Evolutionary conservation across 805 yeast genomes (phyloP), one percentile per base, ranked within the genome.

Genomic region (Kazachstania bromeliacearum): DNA sequence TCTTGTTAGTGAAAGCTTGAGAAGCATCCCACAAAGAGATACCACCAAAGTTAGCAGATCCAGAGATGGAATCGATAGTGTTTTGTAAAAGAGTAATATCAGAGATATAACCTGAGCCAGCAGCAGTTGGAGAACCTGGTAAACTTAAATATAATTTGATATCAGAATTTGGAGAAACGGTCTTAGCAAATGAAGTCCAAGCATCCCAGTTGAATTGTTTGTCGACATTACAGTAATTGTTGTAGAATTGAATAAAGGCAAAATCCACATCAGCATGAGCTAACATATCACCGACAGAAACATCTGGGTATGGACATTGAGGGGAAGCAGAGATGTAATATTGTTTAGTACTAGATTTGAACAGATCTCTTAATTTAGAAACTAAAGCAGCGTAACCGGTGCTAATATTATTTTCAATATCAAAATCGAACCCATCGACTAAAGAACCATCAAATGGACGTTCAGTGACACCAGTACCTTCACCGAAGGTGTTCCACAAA

Each of bases 401-500:
- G 34, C 70, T 67, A 39, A 67, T 58, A 41, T 67, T 67, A 53
- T 74, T 71, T 59, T 89, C 97, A 49, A 84, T 76, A 59, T 89
- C 97, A 44, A 88, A 77, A 59, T 89, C 97, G 56, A 87, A 88
- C 13, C 97, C 97, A 60, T 89, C 96, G 31, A 89, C 67, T 17
- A 79, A 59, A 1, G 94, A 67, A 47, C 70, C 74, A 32, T 82
- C 94, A 55, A 85, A 85, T 45, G 80, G 71, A 52, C 73, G 73
- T 46, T 79, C 75, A 21, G 70, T 66, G 28, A 66, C 48, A n/a
- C 64, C 51, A 5, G 72, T 46, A 23, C 84, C 85, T 40, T 67
- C 74, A 42, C 78, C 79, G 50, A 82, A 74, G 35, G 73, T 73
- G 44, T 75, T 62, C 73, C 83, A 80, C 30, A 79, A 55, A 30